Conservation (phyloP, 202 grass and related monocot species). For the Bolboschoenoplectus hybrid region DNA sequence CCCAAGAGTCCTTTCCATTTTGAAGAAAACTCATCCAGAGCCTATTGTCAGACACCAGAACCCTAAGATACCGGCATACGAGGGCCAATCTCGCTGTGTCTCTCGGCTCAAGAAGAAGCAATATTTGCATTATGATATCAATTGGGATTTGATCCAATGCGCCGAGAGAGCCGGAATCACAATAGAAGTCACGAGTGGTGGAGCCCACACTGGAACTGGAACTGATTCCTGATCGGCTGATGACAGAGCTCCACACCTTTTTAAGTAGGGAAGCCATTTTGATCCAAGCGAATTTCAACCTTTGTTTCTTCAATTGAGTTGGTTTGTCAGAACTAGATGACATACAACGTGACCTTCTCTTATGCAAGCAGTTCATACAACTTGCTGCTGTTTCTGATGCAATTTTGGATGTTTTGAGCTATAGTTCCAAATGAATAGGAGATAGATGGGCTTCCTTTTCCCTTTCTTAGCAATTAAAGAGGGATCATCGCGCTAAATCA, state of each 20-base stretch:
- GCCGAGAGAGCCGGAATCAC: conserved; percentile 46
- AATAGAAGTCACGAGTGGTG: not conserved
- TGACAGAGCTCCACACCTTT: conserved; percentile 61
- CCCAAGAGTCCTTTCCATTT: conserved; percentile 68
- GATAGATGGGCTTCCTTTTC: not conserved
- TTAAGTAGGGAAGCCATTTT: conserved; percentile 58
- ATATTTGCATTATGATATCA: conserved; percentile 79
- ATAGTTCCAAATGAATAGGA: not conserved
- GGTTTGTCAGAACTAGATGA: conserved; percentile 1
- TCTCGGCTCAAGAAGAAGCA: conserved; percentile 62
- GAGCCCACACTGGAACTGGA: conserved; percentile 39
- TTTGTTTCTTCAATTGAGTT: conserved; percentile 1
- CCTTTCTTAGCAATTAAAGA: not conserved
- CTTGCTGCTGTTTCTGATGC: not conserved
- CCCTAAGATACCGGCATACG: conserved; percentile 64
- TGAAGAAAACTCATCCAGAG: conserved; percentile 81
- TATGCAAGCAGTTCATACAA: not conserved
- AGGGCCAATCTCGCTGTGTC: conserved; percentile 55
- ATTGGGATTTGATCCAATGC: conserved; percentile 65
- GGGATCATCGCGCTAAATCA: not conserved
- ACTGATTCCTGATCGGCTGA: conserved; percentile 34
- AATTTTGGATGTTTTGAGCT: not conserved
- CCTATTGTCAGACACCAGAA: conserved; percentile 68
- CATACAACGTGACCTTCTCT: not conserved
- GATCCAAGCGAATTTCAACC: conserved; percentile 4